Conservation (phyloP, 805 yeast species). For the Metschnikowia baotianmanensis region DNA sequence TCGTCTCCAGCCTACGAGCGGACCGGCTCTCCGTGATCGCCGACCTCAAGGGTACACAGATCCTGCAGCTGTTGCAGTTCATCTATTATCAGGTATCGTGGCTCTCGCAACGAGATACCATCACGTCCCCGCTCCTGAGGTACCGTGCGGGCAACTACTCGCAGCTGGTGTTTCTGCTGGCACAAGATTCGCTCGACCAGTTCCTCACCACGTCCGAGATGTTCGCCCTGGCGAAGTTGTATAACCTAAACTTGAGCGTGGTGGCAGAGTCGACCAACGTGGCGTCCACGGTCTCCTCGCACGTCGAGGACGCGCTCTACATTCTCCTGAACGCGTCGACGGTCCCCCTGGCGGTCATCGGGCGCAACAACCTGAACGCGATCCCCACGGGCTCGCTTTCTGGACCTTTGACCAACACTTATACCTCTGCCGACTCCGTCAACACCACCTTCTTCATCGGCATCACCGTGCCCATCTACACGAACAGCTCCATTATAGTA, state of each 20-base stretch:
- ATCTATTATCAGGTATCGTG: conserved; percentile 68
- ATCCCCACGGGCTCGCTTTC: conserved; percentile 37
- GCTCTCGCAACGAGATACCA: conserved; percentile 57
- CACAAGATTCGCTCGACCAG: conserved; percentile 48
- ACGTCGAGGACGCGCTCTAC: conserved; percentile 38
- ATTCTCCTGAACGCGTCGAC: conserved; percentile 49
- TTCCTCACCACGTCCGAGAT: conserved; percentile 62
- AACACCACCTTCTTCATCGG: conserved; percentile 56
- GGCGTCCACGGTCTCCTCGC: conserved; percentile 24
- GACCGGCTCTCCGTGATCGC: conserved; percentile 77
- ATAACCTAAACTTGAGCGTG: conserved; percentile 54
- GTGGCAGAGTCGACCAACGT: conserved; percentile 41
- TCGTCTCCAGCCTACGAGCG: conserved; percentile 58
- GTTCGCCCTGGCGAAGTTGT: conserved; percentile 62
- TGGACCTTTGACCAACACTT: conserved; percentile 59
- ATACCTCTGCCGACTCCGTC: conserved; percentile 14
- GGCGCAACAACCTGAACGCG: conserved; percentile 17
- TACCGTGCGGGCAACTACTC: conserved; percentile 74
- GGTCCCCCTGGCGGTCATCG: conserved; percentile 42
- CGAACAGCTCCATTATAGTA: conserved; percentile 64
- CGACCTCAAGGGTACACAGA: conserved; percentile 75
- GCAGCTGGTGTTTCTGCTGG: conserved; percentile 40
- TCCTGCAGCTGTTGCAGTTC: conserved; percentile 62
- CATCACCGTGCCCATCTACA: conserved; percentile 71
- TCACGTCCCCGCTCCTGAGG: conserved; percentile 58